A percentile compares a stretch with the other conserved stretches of the same genome.
These are phyloP conservation scores for Paralagenidium karlingii DNA, from an alignment of 352 stramenopile species.

Conservation along the genomic window DNA sequence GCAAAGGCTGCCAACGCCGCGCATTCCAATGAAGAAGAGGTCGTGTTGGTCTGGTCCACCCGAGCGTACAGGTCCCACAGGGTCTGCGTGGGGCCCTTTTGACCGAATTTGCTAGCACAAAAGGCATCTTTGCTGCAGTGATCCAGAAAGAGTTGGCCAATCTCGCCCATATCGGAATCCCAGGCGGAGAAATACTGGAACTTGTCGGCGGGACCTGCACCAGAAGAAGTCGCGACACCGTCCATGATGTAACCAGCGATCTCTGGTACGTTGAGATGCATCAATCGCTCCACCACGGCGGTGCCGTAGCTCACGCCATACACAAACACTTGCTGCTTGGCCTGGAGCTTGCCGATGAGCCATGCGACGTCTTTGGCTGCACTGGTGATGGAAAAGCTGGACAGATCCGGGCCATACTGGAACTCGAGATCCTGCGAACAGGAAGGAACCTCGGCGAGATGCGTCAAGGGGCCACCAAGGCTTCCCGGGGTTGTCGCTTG, in stretches of 20 bases:
- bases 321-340: slow-evolving; percentile 19
- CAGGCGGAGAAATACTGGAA: slow-evolving; percentile 5
- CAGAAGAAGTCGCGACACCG: slow-evolving; percentile 6
- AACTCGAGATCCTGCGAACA: slow-evolving; percentile 20
- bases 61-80: slow-evolving; percentile 7
- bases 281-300: slow-evolving; percentile 34
- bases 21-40: slow-evolving; percentile 12
- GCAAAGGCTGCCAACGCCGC: slow-evolving; percentile 6
- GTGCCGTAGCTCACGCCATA: slow-evolving; percentile 72
- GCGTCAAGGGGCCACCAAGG: slow-evolving; percentile 2
- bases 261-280: slow-evolving; percentile 5
- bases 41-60: no score
- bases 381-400: slow-evolving; percentile 30
- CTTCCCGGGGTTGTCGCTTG: slow-evolving; percentile 5
- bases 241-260: slow-evolving; percentile 10
- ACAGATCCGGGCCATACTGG: slow-evolving; percentile 19
- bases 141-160: slow-evolving; percentile 3
- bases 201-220: slow-evolving; percentile 6
- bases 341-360: slow-evolving; percentile 4
- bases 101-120: slow-evolving; percentile 10
- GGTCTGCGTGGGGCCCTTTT: slow-evolving; percentile 2
- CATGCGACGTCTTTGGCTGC: slow-evolving; percentile 17
- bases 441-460: slow-evolving; percentile 11
- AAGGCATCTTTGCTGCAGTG: slow-evolving; percentile 3
- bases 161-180: slow-evolving; percentile 2